Conservation (phyloP, 1,284 basidiomycete species). For the Trichosporon sp. region DNA sequence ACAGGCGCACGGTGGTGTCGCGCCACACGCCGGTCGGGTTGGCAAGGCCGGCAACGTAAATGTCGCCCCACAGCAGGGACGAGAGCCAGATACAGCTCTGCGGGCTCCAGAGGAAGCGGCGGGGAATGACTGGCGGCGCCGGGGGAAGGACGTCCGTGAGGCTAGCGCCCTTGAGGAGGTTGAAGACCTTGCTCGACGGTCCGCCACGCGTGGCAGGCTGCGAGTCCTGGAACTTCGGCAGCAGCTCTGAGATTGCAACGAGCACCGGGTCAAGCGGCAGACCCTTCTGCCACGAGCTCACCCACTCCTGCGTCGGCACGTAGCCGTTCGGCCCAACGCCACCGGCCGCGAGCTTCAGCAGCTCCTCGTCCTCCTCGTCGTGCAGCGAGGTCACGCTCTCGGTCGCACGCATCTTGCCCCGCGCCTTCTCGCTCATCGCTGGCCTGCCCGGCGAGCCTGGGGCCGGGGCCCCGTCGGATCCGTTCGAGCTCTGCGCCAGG, state of each 20-base stretch:
- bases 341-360: constrained; percentile 60
- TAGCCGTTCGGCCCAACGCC: constrained; percentile 81
- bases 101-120: constrained; percentile 84
- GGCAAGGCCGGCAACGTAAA: constrained; percentile 80
- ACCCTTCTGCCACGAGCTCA: constrained; percentile 52
- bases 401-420: constrained; percentile 70
- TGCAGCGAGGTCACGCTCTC: constrained; percentile 45
- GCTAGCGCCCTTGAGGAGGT: constrained; percentile 57
- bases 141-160: constrained; percentile 71
- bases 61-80: constrained; percentile 84
- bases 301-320: constrained; percentile 91
- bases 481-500: background rate
- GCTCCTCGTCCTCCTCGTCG: constrained; percentile 54
- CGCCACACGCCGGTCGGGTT: constrained; percentile 74
- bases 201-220: constrained; percentile 53
- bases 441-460: constrained; percentile 18
- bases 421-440: constrained; percentile 67
- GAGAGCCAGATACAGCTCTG: constrained; percentile 83
- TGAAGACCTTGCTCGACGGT: constrained; percentile 53
- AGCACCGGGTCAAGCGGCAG: constrained; percentile 75
- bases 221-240: constrained; percentile 76
- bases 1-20: constrained; percentile 74
- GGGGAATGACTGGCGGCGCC: constrained; percentile 58
- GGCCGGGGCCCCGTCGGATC: too few species aligned
- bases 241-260: constrained; percentile 73